A percentile compares a stretch with the other conserved stretches of the same genome.
These are phyloP conservation scores for Clavispora carvajalis DNA, from an alignment of 805 yeast species.

Conservation along the genomic window DNA sequence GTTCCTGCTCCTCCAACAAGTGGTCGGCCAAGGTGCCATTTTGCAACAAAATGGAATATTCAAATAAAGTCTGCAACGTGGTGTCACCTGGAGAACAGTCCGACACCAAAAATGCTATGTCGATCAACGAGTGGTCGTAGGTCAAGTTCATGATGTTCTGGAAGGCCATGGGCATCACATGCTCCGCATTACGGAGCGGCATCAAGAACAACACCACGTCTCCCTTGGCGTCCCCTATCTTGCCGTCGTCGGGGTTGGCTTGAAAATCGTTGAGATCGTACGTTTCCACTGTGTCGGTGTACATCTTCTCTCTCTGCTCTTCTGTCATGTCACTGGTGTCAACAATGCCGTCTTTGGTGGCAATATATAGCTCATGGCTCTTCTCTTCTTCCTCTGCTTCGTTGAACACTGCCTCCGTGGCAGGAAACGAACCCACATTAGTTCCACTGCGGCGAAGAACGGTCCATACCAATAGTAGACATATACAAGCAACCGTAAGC, in stretches of 20 bases:
- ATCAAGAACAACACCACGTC: constrained; percentile 67
- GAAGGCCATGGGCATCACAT: constrained; percentile 76
- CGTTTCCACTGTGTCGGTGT: constrained; percentile 47
- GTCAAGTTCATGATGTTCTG: constrained; percentile 82
- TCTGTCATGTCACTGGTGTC: constrained; percentile 1
- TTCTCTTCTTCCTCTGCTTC: constrained; percentile 2
- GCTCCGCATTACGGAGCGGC: constrained; percentile 76
- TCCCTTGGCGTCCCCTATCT: constrained; percentile 21
- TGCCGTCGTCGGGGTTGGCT: constrained; percentile 48
- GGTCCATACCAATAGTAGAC: constrained; percentile 10
- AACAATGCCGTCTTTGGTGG: constrained; percentile 27
- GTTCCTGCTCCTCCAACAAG: constrained; percentile 39
- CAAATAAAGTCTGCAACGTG: constrained; percentile 60
- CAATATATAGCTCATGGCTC: constrained; percentile 22
- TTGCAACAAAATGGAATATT: constrained; percentile 63
- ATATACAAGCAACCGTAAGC: constrained; percentile 5
- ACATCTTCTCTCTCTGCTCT: constrained; percentile 27
- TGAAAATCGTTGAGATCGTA: constrained; percentile 57
- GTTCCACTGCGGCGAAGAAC: not conserved
- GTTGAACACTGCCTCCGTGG: not conserved
- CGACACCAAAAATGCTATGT: constrained; percentile 73
- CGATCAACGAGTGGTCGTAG: constrained; percentile 74
- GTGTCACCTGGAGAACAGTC: constrained; percentile 69
- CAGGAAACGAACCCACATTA: not conserved
- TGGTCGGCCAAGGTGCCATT: constrained; percentile 56